Conservation (phyloP, 2,329 filamentous ascomycete genomes). For the Sphaerulina populicola region DNA sequence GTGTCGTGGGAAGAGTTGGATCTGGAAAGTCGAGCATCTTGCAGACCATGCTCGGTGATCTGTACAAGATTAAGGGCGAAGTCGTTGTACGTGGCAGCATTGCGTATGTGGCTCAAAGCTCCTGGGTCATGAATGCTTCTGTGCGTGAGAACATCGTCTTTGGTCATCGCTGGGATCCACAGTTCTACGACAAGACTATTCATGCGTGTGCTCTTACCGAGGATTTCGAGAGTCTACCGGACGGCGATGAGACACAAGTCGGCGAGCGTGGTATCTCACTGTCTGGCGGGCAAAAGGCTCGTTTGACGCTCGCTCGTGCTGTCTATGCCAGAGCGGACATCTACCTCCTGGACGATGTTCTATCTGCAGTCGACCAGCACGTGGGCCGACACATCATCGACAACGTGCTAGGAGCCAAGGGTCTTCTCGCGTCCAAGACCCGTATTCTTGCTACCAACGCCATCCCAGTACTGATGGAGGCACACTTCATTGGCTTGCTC, state of each 20-base stretch:
- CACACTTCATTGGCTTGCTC: constrained; percentile 79
- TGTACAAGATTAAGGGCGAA: constrained; percentile 80
- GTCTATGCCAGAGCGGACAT: constrained; percentile 96
- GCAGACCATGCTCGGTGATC: constrained; percentile 76
- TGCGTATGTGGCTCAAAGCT: constrained; percentile 85
- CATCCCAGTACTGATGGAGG: constrained; percentile 79
- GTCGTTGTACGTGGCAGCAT: constrained; percentile 73
- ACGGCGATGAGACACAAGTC: constrained; percentile 93
- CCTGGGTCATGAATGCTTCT: constrained; percentile 97
- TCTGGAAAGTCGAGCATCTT: constrained; percentile 90
- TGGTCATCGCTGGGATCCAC: constrained; percentile 83
- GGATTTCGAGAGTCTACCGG: constrained; percentile 84
- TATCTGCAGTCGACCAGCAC: constrained; percentile 97
- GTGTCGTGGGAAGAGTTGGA: constrained; percentile 89
- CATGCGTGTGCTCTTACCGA: constrained; percentile 83
- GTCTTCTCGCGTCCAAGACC: constrained; percentile 76
- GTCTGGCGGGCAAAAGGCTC: constrained; percentile 91
- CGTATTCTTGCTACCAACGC: constrained; percentile 91
- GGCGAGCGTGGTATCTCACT: constrained; percentile 94
- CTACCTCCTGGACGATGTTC: constrained; percentile 85
- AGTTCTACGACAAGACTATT: constrained; percentile 89
- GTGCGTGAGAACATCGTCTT: constrained; percentile 97
- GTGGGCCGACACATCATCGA: constrained; percentile 93
- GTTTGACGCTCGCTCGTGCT: constrained; percentile 81
- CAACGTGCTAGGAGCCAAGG: constrained; percentile 78